Percentiles rank a stretch among this genome's conserved stretches.
phyloP scores from a whole-genome alignment of 2,329 filamentous ascomycete genomes.

The Zymoseptoria pseudotritici region DNA sequence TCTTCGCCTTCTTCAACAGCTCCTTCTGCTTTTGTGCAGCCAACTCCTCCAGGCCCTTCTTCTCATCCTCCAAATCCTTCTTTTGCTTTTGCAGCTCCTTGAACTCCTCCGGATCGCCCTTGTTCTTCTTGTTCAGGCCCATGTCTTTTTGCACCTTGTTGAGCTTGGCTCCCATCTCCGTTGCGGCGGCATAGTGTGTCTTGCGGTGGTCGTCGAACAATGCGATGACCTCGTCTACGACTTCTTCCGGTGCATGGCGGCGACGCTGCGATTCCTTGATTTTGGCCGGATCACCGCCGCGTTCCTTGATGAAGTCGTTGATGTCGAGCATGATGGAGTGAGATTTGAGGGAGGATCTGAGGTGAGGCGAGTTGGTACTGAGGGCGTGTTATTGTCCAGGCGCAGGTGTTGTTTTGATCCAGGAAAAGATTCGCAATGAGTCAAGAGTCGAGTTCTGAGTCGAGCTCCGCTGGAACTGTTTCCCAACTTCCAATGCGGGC shows the following conservation, averaged over 20 bases:
- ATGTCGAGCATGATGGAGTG: constrained; percentile 34
- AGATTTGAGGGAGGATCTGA: not conserved
- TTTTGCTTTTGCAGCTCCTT: constrained; percentile 74
- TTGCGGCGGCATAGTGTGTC: constrained; percentile 51
- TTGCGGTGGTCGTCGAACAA: constrained; percentile 79
- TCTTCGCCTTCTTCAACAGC: constrained; percentile 71
- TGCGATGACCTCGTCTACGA: constrained; percentile 83
- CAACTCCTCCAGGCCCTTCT: constrained; percentile 68
- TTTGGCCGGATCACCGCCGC: constrained; percentile 82
- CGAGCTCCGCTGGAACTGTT: not conserved
- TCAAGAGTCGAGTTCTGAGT: not conserved
- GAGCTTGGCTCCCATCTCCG: constrained; percentile 74
- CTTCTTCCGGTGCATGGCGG: constrained; percentile 70
- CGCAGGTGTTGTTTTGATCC: not conserved
- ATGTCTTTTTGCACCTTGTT: constrained; percentile 88
- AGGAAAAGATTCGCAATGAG: not conserved
- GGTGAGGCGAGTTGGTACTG: not conserved
- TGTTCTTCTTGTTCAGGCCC: constrained; percentile 85
- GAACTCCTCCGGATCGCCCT: constrained; percentile 79
- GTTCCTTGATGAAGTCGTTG: constrained; percentile 57
- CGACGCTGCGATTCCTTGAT: constrained; percentile 87
- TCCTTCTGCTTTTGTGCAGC: constrained; percentile 67
- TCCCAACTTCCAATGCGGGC: not conserved
- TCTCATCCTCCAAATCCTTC: constrained; percentile 67
- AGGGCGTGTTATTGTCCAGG: not conserved